A percentile compares a stretch with the other conserved stretches of the same genome.
phyloP scores from a whole-genome alignment of 2,329 filamentous ascomycete species.

The Akanthomyces dipterigenus region DNA sequence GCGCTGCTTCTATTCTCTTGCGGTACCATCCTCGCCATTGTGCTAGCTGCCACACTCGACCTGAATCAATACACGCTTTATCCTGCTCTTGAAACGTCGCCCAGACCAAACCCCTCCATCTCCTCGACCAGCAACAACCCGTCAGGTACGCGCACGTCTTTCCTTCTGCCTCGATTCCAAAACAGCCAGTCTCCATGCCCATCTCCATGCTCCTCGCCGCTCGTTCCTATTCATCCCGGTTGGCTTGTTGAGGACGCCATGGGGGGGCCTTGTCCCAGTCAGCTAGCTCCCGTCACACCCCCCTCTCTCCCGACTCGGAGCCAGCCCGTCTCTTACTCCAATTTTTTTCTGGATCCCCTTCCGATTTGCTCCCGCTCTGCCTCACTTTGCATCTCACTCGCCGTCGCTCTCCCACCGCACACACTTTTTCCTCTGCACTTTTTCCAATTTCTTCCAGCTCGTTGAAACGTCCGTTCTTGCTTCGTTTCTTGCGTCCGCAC shows the following conservation, averaged over 20 bases:
- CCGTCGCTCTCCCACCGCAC: neutral
- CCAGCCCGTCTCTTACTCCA: slow-evolving; percentile 2
- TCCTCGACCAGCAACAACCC: neutral
- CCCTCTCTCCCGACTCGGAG: neutral
- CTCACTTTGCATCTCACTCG: slow-evolving; percentile 3
- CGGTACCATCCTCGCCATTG: neutral
- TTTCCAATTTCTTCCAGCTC: neutral
- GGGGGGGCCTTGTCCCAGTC: neutral
- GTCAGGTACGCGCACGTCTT: neutral
- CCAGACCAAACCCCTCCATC: neutral
- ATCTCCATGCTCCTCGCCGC: neutral
- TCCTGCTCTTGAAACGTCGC: neutral
- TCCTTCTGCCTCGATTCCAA: neutral
- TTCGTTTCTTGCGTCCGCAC: neutral
- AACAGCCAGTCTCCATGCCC: neutral
- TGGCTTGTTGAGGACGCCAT: neutral
- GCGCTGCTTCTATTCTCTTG: neutral
- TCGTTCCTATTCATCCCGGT: slow-evolving; percentile 5
- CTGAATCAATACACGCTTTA: neutral
- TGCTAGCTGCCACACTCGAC: slow-evolving; percentile 6
- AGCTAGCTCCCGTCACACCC: neutral
- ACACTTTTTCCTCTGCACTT: neutral
- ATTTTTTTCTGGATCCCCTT: slow-evolving; percentile 11
- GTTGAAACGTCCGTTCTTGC: slow-evolving; percentile 7
- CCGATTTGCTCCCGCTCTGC: slow-evolving; percentile 8